Conservation (phyloP, 2,329 filamentous ascomycete genomes). For the Biscogniauxia marginata region DNA sequence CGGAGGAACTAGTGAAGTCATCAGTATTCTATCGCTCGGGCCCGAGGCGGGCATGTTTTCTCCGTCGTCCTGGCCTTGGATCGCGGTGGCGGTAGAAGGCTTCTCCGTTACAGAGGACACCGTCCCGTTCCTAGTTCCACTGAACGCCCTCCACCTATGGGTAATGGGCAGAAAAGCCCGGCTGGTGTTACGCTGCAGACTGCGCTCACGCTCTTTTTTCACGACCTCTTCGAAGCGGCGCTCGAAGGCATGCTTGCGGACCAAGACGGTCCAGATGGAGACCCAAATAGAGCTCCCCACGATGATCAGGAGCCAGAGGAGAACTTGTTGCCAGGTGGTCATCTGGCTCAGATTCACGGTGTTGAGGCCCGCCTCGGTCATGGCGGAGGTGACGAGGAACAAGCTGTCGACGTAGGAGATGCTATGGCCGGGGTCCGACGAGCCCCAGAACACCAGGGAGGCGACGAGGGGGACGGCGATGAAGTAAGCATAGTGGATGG, state of each 20-base stretch:
- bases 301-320: slow-evolving; percentile 63
- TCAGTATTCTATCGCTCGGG: slow-evolving; percentile 19
- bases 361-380: slow-evolving; percentile 62
- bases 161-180: slow-evolving; percentile 29
- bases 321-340: slow-evolving; percentile 64
- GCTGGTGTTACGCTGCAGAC: slow-evolving; percentile 25
- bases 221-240: slow-evolving; percentile 55
- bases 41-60: slow-evolving; percentile 19
- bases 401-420: slow-evolving; percentile 62
- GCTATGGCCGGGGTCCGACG: slow-evolving; percentile 47
- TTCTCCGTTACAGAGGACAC: slow-evolving; percentile 4
- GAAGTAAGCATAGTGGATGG: slow-evolving; percentile 67
- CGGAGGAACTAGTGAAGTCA: slow-evolving; percentile 19
- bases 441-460: slow-evolving; percentile 61
- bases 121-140: slow-evolving; percentile 16
- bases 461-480: slow-evolving; percentile 51
- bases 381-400: slow-evolving; percentile 63
- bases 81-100: not conserved
- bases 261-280: slow-evolving; percentile 59
- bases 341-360: slow-evolving; percentile 62
- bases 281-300: slow-evolving; percentile 65
- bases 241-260: slow-evolving; percentile 62
- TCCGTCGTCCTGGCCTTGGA: not conserved
- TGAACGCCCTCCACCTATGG: slow-evolving; percentile 22
- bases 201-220: slow-evolving; percentile 38